phyloP scores from a whole-genome alignment of 306 rosid species.

The Rosa multiflora region DNA sequence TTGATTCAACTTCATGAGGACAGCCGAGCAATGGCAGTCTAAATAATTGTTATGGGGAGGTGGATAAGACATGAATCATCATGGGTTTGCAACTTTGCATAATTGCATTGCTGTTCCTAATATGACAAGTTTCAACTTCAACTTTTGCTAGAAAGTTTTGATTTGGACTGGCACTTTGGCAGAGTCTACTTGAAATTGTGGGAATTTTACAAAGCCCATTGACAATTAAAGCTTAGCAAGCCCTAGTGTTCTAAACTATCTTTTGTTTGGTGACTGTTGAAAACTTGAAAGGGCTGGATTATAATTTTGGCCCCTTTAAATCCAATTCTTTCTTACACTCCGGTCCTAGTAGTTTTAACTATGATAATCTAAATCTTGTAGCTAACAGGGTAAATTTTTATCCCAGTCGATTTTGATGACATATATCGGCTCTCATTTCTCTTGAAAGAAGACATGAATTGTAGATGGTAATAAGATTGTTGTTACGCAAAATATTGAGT shows the following conservation, averaged over 20 bases:
- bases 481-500: no score
- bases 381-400: no score
- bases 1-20: neutral
- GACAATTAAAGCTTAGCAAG: neutral
- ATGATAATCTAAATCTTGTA: no score
- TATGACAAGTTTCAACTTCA: neutral
- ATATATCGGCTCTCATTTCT: no score
- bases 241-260: neutral
- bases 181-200: neutral
- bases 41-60: neutral
- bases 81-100: neutral
- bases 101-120: neutral
- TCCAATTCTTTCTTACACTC: no score
- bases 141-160: neutral
- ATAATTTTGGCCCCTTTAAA: no score
- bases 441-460: no score
- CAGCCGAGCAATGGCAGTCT: neutral
- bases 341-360: no score
- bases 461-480: no score
- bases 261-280: no score
- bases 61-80: neutral
- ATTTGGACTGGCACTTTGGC: neutral
- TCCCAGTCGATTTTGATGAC: no score
- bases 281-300: no score
- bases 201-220: neutral